Conservation (phyloP, 2,329 filamentous ascomycete species). For the Leptodontidium sp. region DNA sequence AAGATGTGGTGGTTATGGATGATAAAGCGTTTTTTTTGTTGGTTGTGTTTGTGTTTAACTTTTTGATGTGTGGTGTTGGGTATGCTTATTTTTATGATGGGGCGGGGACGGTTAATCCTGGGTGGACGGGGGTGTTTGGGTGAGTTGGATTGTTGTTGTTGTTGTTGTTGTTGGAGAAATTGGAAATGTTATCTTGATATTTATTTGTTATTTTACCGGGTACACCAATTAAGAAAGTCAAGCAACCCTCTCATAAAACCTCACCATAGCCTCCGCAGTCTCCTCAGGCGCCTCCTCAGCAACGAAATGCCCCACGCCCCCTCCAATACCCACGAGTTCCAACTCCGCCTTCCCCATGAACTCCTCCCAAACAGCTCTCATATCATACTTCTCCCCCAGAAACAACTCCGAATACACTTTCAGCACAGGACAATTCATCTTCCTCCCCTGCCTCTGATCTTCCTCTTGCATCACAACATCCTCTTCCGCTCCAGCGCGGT, state of each 20-base stretch:
- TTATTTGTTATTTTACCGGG: too few relatives aligned
- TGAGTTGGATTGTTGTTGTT: neutral
- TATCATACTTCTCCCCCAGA: conserved; percentile 54
- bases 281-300: conserved; percentile 54
- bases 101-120: neutral
- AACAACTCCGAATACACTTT: conserved; percentile 54
- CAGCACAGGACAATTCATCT: conserved; percentile 52
- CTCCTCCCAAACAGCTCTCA: conserved; percentile 53
- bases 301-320: conserved; percentile 55
- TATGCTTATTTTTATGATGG: neutral
- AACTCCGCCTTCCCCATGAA: conserved; percentile 52
- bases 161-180: too few relatives aligned
- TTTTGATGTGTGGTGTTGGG: neutral
- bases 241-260: conserved; percentile 29
- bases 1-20: neutral
- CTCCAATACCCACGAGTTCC: conserved; percentile 46
- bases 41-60: neutral
- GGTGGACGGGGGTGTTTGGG: neutral
- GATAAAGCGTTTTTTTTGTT: neutral
- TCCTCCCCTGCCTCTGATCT: conserved; percentile 55
- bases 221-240: neutral
- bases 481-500: conserved; percentile 52
- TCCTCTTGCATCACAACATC: conserved; percentile 54
- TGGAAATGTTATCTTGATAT: too few relatives aligned
- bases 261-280: conserved; percentile 39